Conservation (phyloP, 2,329 filamentous ascomycete species). For the Xylaria sp. region DNA sequence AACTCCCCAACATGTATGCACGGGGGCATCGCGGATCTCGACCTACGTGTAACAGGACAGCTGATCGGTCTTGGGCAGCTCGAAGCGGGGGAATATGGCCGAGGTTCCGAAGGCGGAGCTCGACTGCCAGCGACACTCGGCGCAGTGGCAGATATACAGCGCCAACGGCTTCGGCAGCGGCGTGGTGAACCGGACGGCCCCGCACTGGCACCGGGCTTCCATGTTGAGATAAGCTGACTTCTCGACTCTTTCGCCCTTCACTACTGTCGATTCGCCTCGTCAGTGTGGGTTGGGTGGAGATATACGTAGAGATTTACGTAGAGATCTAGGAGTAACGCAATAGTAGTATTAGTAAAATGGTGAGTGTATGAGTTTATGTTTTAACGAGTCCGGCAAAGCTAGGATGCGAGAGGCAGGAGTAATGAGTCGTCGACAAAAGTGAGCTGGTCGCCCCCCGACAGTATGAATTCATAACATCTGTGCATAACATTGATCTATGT, state of each 20-base stretch:
- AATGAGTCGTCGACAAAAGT: neutral
- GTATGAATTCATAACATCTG: neutral
- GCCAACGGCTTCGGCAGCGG: conserved; percentile 67
- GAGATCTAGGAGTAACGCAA: neutral
- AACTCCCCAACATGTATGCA: neutral
- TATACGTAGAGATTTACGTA: neutral
- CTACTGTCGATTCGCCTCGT: neutral
- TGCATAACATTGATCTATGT: neutral
- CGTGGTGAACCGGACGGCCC: conserved; percentile 69
- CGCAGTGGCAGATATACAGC: conserved; percentile 78
- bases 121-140: conserved; percentile 72
- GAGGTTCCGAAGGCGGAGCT: conserved; percentile 74
- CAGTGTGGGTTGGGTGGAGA: neutral
- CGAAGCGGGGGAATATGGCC: conserved; percentile 75
- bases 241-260: neutral
- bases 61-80: conserved; percentile 60
- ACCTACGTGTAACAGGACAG: conserved; percentile 67
- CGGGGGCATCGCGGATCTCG: conserved; percentile 1
- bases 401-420: neutral
- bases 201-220: conserved; percentile 73
- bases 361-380: too few species aligned
- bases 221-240: conserved; percentile 42
- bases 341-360: neutral
- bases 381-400: neutral
- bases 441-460: neutral